Base-by-base conservation (phyloP, 176 grass and related monocot genomes). In the Carex pumila region DNA sequence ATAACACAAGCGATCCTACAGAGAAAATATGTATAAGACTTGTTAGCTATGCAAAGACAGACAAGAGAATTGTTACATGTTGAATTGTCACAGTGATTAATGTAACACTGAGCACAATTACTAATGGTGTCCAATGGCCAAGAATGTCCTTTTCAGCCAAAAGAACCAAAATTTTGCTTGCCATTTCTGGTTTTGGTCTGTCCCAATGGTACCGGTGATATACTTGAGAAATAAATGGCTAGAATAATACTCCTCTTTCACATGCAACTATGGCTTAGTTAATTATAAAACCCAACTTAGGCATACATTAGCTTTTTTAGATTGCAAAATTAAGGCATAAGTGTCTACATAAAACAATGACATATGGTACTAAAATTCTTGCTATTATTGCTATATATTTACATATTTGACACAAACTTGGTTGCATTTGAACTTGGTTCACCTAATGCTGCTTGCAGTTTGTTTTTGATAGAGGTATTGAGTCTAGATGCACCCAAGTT, bases 1-100 rank as follows among this genome's bases (percentile, higher is more conserved):
- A 78, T 54, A 81, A 18, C 96, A 99, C 30, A 87, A 86, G 61
- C 87, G 90, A 72, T 71, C 88, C 96, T 99, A 81, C 65, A 79
- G 4, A 81, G 37, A 81, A 91, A 85, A 89, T 86, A 52, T 49
- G 63, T 85, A 64, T 55, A 85, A 76, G 22, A 57, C 67, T 19
- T 39, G 41, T 91, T 61, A 91, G 85, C 78, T 41, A 57, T 61
- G 41, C 3, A 45, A 83, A 81, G 15, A 81, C 12, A 15, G 64
- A 68, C 17, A 41, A 30, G 67, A 85, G 76, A 30, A 14, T n/a
- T 30, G 17, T 78, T 19, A 56, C 52, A 53, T 55, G 21, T 53
- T 55, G 8, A 78, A 19, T 79, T 58, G 47, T 13, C 74, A 79
- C 14, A 50, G 10, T 58, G 6, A 17, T 58, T 18, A 79, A 31